A percentile compares a stretch with the other conserved stretches of the same genome.
These are phyloP conservation scores for Boehmeria nivea DNA, from an alignment of 306 rosid genomes.

Conservation along the genomic window DNA sequence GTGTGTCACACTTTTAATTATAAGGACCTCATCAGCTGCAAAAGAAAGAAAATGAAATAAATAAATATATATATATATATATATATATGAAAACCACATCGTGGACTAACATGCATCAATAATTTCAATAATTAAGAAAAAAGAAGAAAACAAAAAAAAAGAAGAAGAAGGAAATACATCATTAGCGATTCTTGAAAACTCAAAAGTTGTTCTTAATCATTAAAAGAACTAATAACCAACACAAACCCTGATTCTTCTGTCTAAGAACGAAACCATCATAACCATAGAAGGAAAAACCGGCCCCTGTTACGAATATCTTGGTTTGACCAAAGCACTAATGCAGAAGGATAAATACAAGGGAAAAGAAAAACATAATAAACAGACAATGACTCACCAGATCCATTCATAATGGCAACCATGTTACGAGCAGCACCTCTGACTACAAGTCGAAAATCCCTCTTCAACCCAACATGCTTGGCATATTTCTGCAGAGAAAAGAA, in stretches of 20 bases:
- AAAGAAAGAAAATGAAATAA: slow-evolving; percentile 10
- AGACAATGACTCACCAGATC: slow-evolving; percentile 68
- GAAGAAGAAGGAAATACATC: no score
- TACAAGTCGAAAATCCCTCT: slow-evolving; percentile 97
- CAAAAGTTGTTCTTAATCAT: neutral
- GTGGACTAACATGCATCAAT: neutral
- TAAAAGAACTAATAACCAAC: neutral
- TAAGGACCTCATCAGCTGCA: slow-evolving; percentile 80
- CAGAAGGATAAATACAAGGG: neutral
- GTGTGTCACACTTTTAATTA: slow-evolving; percentile 88
- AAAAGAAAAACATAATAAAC: neutral
- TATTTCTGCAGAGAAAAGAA: slow-evolving; percentile 59
- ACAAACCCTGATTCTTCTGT: no score
- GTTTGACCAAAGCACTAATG: neutral
- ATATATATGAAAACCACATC: neutral
- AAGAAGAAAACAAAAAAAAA: neutral
- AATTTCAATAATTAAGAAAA: no score
- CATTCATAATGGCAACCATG: slow-evolving; percentile 84
- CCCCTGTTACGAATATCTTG: no score
- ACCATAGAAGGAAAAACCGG: no score
- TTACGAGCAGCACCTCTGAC: slow-evolving; percentile 97
- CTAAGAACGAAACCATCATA: no score
- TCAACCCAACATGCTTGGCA: slow-evolving; percentile 88
- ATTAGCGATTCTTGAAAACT: no score
- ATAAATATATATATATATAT: neutral